Base-by-base conservation (phyloP, 768 basidiomycete species). In the Auriscalpium vulgare region DNA sequence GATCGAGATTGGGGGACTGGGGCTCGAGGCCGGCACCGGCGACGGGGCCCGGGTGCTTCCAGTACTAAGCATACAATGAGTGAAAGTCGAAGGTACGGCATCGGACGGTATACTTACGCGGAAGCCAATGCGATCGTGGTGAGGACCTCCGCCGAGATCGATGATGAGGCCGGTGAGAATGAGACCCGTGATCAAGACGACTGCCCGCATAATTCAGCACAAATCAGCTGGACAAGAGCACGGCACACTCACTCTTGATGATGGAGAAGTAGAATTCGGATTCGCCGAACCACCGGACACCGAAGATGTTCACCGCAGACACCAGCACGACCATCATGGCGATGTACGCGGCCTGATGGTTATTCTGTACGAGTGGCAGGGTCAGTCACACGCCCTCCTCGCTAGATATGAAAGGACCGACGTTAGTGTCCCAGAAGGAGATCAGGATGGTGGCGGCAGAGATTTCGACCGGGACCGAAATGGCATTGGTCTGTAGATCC, bases 121-220 rank as follows among this genome's bases (percentile, higher is more conserved):
- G 74, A 88, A 88, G 0, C 88, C 87, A 56, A 85, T 76, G 14
- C 83, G 78, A 19, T 84, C 77, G 59, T 79, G 75, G 54, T 78
- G 61, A 3, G 90, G 88, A 1, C 85, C 88, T 55, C 88, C 91
- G 44, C 91, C 91, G 17, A 88, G 78, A 60, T 88, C 85, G 57
- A 92, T 77, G 57, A 89, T 71, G 57, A 93, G 78, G 36, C 85
- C 85, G 54, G 74, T 69, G 43, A 85, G 52, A 51, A 87, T 75
- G 37, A 87, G 70, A n/a, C 79, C 76, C 46, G 78, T 78, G 48
- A 87, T 86, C 53, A 85, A 66, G n/a, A 68, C 60, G 37, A 85
- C 83, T 85, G 47, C 21, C 37, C 19, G 37, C 40, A 36, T 50
- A 13, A 34, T 59, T 19, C 62, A 69, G 51, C 44, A 64, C 37